These are phyloP conservation scores for Cerioporus squamosus DNA, from an alignment of 1,284 basidiomycete species.

Conservation along the genomic window DNA sequence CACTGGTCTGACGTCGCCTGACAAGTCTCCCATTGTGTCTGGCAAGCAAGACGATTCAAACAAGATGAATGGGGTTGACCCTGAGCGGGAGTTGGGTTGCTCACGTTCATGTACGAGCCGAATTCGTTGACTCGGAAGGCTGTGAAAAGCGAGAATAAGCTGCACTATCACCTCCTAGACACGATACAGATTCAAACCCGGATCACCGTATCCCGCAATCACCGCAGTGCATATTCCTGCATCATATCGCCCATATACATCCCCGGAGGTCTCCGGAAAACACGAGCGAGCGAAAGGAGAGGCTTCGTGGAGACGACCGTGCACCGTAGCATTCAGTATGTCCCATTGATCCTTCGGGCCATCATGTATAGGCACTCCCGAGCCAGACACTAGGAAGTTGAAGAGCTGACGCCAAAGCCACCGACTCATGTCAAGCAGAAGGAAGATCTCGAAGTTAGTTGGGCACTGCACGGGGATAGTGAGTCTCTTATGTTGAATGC, in stretches of 20 bases:
- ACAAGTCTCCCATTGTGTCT: slow-evolving; percentile 13
- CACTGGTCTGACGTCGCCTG: slow-evolving; percentile 3
- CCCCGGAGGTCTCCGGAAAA: slow-evolving; percentile 29
- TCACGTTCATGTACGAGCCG: slow-evolving; percentile 30
- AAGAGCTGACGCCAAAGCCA: too few relatives aligned
- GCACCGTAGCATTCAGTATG: slow-evolving; percentile 32
- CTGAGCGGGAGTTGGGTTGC: not conserved
- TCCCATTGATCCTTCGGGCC: not conserved
- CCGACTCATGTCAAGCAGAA: too few relatives aligned
- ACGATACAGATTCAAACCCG: slow-evolving; percentile 29
- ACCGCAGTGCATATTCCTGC: slow-evolving; percentile 28
- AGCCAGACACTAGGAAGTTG: too few relatives aligned
- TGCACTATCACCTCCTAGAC: slow-evolving; percentile 16
- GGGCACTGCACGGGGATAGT: too few relatives aligned
- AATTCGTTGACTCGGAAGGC: slow-evolving; percentile 8
- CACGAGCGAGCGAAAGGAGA: slow-evolving; percentile 35
- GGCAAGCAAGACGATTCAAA: not conserved
- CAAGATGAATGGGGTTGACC: too few relatives aligned
- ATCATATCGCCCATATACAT: slow-evolving; percentile 16
- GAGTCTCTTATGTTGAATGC: too few relatives aligned
- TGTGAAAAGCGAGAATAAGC: not conserved
- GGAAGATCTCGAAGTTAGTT: too few relatives aligned
- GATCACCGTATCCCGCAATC: slow-evolving; percentile 6
- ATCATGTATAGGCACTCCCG: not conserved
- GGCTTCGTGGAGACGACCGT: slow-evolving; percentile 31